Evolutionary conservation across 441 rosid species (phyloP).

Genomic region (Melastoma candidum): DNA sequence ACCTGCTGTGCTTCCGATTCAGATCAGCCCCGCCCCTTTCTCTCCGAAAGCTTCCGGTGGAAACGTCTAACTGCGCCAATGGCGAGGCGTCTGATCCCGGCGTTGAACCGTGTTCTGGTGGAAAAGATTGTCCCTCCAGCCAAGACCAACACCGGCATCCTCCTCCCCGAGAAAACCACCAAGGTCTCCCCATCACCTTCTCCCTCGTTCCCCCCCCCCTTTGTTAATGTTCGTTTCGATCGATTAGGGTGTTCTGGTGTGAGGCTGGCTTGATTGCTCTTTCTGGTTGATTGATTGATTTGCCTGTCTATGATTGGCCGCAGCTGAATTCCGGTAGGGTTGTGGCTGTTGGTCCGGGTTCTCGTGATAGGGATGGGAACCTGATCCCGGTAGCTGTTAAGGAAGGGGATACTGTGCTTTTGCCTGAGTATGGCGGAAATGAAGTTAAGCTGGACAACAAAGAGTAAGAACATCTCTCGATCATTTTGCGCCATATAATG

Average conservation of each 20-base stretch:
- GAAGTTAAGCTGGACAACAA: constrained; percentile 59
- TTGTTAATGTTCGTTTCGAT: neutral
- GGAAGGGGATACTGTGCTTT: constrained; percentile 70
- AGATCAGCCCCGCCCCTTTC: neutral
- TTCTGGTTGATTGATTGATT: neutral
- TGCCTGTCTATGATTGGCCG: neutral
- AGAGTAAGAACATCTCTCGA: constrained; percentile 27
- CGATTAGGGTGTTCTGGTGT: neutral
- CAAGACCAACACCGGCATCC: constrained; percentile 49
- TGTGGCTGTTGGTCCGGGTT: constrained; percentile 60
- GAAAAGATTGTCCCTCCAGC: constrained; percentile 52
- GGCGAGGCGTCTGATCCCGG: constrained; percentile 53
- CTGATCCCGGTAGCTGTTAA: constrained; percentile 43
- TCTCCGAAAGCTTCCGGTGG: neutral
- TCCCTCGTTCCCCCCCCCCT: neutral
- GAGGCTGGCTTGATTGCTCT: neutral
- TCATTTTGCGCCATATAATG: neutral
- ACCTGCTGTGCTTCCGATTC: too few relatives aligned
- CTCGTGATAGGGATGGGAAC: constrained; percentile 44
- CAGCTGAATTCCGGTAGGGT: constrained; percentile 58
- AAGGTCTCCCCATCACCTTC: constrained; percentile 20
- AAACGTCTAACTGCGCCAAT: constrained; percentile 7
- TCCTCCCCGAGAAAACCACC: constrained; percentile 49
- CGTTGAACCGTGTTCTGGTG: constrained; percentile 44
- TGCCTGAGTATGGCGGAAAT: constrained; percentile 52